Evolutionary conservation across 164 flowering plant species (phyloP).

Genomic region (Liquidambar formosana): DNA sequence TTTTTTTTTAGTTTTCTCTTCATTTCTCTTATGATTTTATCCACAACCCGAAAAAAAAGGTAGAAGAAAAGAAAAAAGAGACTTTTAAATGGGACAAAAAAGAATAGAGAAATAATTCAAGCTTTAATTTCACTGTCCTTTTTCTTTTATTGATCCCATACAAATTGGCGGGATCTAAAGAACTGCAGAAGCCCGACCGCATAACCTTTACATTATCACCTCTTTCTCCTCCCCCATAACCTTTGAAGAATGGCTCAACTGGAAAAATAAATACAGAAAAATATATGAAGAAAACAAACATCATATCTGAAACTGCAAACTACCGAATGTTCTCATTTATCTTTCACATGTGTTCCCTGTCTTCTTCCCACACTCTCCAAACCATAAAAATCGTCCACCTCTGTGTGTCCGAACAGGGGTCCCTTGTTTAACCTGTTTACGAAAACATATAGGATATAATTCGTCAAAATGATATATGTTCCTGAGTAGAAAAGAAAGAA

Average conservation of each 20-base stretch:
- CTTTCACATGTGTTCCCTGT: conserved; percentile 31
- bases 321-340: conserved; percentile 10
- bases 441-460: neutral
- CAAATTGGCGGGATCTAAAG: conserved; percentile 6
- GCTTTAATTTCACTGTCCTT: neutral
- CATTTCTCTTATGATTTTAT: too few relatives aligned
- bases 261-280: conserved; percentile 16
- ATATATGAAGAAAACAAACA: conserved; percentile 4
- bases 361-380: conserved; percentile 53
- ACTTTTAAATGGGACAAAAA: too few relatives aligned
- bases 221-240: neutral
- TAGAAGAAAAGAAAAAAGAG: too few relatives aligned
- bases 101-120: too few relatives aligned
- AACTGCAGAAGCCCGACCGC: conserved; percentile 9
- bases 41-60: too few relatives aligned
- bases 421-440: conserved; percentile 41
- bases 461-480: neutral
- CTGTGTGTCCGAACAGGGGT: conserved; percentile 30
- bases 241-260: conserved; percentile 17
- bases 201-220: conserved; percentile 9
- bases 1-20: too few relatives aligned
- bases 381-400: conserved; percentile 37
- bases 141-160: conserved; percentile 13
- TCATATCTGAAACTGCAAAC: neutral
- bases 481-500: neutral